Evolutionary conservation across 1,284 basidiomycete species (phyloP), one percentile per base, ranked within the genome.

Genomic region (Pseudozyma tsukubaensis): DNA sequence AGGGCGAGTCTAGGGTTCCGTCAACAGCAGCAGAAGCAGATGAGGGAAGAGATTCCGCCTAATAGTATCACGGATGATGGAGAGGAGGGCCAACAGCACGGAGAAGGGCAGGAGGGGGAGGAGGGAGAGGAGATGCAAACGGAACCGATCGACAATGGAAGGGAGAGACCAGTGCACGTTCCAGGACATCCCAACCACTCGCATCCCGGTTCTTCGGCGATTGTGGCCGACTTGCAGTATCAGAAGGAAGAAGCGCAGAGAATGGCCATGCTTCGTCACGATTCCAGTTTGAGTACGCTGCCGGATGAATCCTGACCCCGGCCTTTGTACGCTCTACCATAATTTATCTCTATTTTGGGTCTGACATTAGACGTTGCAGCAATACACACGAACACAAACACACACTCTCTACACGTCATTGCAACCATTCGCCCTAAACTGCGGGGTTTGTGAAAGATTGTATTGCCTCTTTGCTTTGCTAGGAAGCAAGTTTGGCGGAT

Each of bases 141-240:
- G 3, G 24, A 29, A 29, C 24, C 24, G 24, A 29, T 29, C 24
- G 24, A 29, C 24, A 29, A 29, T 29, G 24, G 24, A 29, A 29
- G 19, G n/a, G 39, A 37, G 8, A 56, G 60, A 39, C 71, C 71
- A 36, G 1, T 48, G 36, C 67, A 71, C 19, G 50, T 66, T 0
- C 72, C 69, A 7, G 73, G 73, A 0, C 73, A 68, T 43, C 73
- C 73, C 14, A 63, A 72, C 50, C 73, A 76, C 61, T 44, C 70
- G 11, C 76, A 77, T 39, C 71, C 80, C 0, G 78, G 78, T 10
- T 80, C 72, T 43, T 43, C 56, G 16, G 80, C 80, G 1, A 49
- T 72, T 10, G 60, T 77, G 3, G 80, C 80, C 16, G 80, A 82
- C 45, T 52, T 72, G 45, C 73, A 76, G 59, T 82, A 82, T 50